Evolutionary conservation across 176 grass and related monocot genomes (phyloP).

Genomic region (Oryza australiensis): DNA sequence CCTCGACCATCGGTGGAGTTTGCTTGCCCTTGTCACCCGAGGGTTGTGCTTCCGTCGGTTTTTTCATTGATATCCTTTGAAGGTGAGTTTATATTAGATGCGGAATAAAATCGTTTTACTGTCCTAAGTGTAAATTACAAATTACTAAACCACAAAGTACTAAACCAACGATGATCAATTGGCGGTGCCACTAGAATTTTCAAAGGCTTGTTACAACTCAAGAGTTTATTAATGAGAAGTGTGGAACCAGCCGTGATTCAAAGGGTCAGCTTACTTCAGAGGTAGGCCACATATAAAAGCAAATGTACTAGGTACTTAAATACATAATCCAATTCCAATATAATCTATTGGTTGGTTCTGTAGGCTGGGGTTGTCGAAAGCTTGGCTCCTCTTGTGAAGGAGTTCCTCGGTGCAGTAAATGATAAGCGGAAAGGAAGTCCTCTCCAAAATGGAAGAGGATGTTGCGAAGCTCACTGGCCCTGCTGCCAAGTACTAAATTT

Average conservation of each 20-base stretch:
- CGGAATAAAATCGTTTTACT: too few species aligned
- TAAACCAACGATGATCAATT: too few species aligned
- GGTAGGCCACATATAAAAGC: slow-evolving; percentile 45
- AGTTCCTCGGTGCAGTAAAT: slow-evolving; percentile 60
- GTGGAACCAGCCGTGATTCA: slow-evolving; percentile 76
- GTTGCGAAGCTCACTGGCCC: slow-evolving; percentile 84
- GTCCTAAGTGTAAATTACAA: too few species aligned
- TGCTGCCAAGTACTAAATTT: slow-evolving; percentile 68
- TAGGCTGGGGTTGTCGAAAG: slow-evolving; percentile 76
- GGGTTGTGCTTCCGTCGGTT: too few species aligned
- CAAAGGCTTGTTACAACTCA: too few species aligned
- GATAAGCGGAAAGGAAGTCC: slow-evolving; percentile 68
- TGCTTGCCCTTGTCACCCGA: too few species aligned
- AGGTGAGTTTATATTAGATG: too few species aligned
- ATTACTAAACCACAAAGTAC: too few species aligned
- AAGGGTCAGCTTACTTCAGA: slow-evolving; percentile 86
- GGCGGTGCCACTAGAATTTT: too few species aligned
- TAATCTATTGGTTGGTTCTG: slow-evolving; percentile 30
- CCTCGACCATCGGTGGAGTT: too few species aligned
- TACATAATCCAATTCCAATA: not conserved
- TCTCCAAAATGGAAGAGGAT: slow-evolving; percentile 83
- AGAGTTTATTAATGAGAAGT: slow-evolving; percentile 94
- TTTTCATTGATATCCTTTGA: too few species aligned
- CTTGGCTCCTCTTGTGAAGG: slow-evolving; percentile 81
- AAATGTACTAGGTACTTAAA: not conserved